Evolutionary conservation across 352 stramenopile genomes (phyloP).

Genomic region (Phytophthora tubulina): DNA sequence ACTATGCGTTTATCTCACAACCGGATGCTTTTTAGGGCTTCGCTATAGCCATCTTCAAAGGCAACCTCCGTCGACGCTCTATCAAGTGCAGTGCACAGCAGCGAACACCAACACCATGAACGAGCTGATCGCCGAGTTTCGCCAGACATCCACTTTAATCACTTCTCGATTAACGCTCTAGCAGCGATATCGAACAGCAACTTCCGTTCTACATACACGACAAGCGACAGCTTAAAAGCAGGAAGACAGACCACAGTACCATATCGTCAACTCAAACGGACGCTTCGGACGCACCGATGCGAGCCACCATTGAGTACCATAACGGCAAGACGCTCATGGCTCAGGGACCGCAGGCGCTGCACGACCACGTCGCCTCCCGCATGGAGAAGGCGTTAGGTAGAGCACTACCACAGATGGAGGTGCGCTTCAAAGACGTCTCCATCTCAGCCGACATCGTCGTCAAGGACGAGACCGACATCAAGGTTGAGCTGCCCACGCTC

Average conservation of each 20-base stretch:
- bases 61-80: no score
- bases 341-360: conserved; percentile 40
- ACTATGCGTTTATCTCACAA: no score
- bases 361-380: conserved; percentile 40
- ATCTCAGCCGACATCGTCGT: conserved; percentile 42
- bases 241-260: not conserved
- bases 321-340: conserved; percentile 48
- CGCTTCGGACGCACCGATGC: not conserved
- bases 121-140: not conserved
- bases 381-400: conserved; percentile 43
- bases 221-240: not conserved
- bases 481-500: conserved; percentile 28
- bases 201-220: not conserved
- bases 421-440: conserved; percentile 49
- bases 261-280: not conserved
- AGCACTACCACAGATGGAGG: conserved; percentile 53
- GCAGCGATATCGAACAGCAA: not conserved
- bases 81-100: no score
- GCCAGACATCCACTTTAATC: not conserved
- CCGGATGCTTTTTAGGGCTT: no score
- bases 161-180: not conserved
- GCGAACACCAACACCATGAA: no score
- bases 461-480: conserved; percentile 26
- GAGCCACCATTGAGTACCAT: conserved; percentile 27
- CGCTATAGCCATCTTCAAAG: no score